Conservation (phyloP, 73 alveolate species). For the Symbiodinium pilosum region DNA sequence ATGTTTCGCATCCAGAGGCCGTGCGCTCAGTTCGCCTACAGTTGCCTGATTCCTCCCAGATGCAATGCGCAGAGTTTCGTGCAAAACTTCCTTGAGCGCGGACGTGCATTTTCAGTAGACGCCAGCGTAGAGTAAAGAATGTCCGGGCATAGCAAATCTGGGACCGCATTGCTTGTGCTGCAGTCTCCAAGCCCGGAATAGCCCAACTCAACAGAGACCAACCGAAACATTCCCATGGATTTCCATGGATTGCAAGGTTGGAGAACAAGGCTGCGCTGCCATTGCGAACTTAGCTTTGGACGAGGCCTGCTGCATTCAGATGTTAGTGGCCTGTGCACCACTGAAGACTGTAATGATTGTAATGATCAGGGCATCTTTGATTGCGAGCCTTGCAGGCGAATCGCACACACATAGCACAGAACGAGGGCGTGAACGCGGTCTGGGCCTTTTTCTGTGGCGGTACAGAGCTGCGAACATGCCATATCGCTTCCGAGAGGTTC, state of each 20-base stretch:
- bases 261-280: constrained; percentile 88
- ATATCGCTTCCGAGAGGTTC: neutral
- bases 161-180: no score
- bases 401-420: constrained; percentile 74
- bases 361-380: no score
- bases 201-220: no score
- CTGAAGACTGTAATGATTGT: neutral
- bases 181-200: no score
- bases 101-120: no score
- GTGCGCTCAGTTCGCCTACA: neutral
- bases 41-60: neutral
- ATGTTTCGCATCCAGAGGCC: constrained; percentile 80
- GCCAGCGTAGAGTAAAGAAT: no score
- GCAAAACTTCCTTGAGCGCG: no score
- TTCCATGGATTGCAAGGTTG: no score
- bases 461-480: neutral
- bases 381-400: constrained; percentile 26
- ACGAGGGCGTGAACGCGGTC: constrained; percentile 24
- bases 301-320: neutral
- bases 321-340: neutral
- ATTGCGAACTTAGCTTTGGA: constrained; percentile 74
- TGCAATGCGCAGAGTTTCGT: neutral
- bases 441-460: neutral
- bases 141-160: no score
- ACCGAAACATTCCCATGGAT: no score